These are phyloP conservation scores for Termitomyces sp. DNA, from an alignment of 768 basidiomycete species.

Conservation along the genomic window DNA sequence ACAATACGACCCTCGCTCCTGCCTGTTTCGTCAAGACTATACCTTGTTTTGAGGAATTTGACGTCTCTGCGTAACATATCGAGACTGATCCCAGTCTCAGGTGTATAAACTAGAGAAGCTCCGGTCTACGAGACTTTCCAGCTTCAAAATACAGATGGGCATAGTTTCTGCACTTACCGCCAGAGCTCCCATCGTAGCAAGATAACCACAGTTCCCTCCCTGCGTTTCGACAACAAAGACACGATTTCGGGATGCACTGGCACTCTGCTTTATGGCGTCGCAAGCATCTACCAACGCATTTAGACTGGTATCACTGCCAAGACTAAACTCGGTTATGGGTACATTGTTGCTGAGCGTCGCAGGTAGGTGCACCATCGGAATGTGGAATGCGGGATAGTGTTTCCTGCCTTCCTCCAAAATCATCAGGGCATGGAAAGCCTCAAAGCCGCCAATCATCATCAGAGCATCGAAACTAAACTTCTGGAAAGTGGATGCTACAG, in stretches of 20 bases:
- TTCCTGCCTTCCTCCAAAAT: constrained; percentile 77
- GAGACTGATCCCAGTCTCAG: constrained; percentile 84
- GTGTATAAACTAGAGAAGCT: constrained; percentile 90
- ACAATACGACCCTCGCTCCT: constrained; percentile 92
- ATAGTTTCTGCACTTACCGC: constrained; percentile 55
- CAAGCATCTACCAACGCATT: constrained; percentile 97
- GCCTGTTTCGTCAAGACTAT: constrained; percentile 80
- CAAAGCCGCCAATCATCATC: constrained; percentile 93
- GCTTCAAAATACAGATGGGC: background rate
- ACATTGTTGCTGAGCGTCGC: constrained; percentile 99
- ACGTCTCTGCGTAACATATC: constrained; percentile 81
- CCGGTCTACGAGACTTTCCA: constrained; percentile 56
- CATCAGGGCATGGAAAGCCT: constrained; percentile 79
- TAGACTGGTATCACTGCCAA: constrained; percentile 96
- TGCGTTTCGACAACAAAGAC: constrained; percentile 99
- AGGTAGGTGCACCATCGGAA: constrained; percentile 94
- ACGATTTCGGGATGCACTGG: constrained; percentile 90
- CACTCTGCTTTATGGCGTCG: constrained; percentile 98
- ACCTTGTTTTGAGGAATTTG: constrained; percentile 81
- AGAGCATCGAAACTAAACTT: constrained; percentile 73
- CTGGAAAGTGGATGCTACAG: constrained; percentile 89
- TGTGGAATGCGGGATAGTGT: constrained; percentile 87
- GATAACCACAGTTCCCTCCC: constrained; percentile 94
- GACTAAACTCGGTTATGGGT: constrained; percentile 91
- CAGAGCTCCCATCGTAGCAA: constrained; percentile 92